Conservation (phyloP, 768 basidiomycete species). For the Mycena crocata region DNA sequence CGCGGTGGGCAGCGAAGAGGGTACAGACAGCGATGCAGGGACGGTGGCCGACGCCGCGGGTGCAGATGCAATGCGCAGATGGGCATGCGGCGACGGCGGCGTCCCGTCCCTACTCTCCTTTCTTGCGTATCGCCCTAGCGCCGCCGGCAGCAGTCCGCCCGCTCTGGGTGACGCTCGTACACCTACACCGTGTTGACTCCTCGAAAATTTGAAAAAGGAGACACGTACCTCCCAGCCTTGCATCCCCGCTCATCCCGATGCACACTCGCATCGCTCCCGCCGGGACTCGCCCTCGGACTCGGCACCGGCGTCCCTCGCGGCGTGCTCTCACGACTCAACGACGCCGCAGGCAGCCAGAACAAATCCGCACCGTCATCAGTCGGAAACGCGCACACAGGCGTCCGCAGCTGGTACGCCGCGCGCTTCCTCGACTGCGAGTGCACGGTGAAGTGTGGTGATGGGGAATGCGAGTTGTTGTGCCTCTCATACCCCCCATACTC, state of each 20-base stretch:
- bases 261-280: constrained; percentile 18
- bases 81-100: background rate
- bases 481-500: background rate
- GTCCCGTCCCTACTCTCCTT: background rate
- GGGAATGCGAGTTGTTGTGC: too few species aligned
- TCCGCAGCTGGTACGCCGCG: background rate
- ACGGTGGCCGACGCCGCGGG: background rate
- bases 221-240: too few species aligned
- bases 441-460: constrained; percentile 5
- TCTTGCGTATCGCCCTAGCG: background rate
- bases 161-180: constrained; percentile 2
- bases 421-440: background rate
- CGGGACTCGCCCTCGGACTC: constrained; percentile 13
- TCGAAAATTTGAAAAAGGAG: too few species aligned
- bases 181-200: too few species aligned
- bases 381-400: constrained; percentile 8
- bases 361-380: constrained; percentile 33
- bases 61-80: constrained; percentile 11
- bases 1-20: background rate
- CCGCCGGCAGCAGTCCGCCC: constrained; percentile 18
- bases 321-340: constrained; percentile 1
- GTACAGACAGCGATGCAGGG: background rate
- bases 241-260: background rate
- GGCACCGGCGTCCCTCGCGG: constrained; percentile 12
- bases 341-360: constrained; percentile 28